A percentile compares a stretch with the other conserved stretches of the same genome.
These are phyloP conservation scores for Pythium oligandrum DNA, from an alignment of 352 stramenopile species.

Conservation along the genomic window DNA sequence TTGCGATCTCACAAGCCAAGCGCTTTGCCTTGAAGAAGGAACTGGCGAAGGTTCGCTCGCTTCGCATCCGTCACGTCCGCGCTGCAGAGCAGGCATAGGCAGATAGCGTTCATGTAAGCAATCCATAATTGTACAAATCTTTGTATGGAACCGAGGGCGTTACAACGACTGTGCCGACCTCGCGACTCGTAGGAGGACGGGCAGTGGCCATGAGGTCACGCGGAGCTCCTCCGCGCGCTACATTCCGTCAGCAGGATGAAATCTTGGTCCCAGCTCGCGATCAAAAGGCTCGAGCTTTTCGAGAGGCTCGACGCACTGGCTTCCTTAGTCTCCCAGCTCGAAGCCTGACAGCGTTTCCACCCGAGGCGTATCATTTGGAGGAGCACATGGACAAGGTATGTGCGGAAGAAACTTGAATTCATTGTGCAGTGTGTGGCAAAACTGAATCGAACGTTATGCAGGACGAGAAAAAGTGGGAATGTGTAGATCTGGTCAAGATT, in stretches of 20 bases:
- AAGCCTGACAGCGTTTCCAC: conserved; percentile 48
- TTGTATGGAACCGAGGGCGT: no score
- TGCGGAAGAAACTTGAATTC: not conserved
- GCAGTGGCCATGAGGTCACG: no score
- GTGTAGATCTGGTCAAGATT: conserved; percentile 74
- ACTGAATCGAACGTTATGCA: conserved; percentile 5
- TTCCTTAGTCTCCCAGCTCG: conserved; percentile 59
- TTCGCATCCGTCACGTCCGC: conserved; percentile 59
- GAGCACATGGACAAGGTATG: conserved; percentile 70
- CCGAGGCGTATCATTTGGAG: conserved; percentile 70
- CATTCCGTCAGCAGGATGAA: conserved; percentile 36
- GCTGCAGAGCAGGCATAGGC: conserved; percentile 6
- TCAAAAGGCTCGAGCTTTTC: conserved; percentile 44
- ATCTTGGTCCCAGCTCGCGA: conserved; percentile 53
- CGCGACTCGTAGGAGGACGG: no score
- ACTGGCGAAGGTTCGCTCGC: conserved; percentile 63
- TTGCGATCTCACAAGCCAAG: conserved; percentile 61
- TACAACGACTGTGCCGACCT: no score
- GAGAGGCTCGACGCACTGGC: conserved; percentile 57
- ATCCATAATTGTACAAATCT: no score
- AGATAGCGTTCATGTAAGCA: not conserved
- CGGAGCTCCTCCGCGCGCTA: not conserved
- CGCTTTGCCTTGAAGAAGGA: conserved; percentile 78
- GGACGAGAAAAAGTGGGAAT: conserved; percentile 86
- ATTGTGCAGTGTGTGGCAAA: no score